Evolutionary conservation across 192 early-diverging fungal species (phyloP), one percentile per base, ranked within the genome.

Genomic region (Coemansia sp.): DNA sequence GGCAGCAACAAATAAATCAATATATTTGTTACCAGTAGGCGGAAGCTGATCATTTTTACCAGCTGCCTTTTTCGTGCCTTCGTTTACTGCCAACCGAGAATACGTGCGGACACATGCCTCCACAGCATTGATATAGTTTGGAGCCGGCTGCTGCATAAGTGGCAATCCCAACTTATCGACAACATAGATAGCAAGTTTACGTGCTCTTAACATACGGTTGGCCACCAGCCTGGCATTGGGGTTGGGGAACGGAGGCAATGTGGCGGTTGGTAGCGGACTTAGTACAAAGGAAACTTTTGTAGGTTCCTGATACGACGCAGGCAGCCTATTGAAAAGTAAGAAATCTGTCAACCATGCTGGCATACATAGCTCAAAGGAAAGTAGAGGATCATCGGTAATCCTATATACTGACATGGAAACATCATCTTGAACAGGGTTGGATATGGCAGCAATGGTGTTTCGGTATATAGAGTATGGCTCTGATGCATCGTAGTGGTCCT

Each of bases 281-380:
- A 97, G 64, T 9, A 88, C 55, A 80, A 99, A 97, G 0, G 84
- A 84, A 7, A 99, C 55, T 66, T 97, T 96, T 28, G 81, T 61
- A 1, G 83, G 63, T 42, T 96, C 94, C 63, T 88, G 90, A 41
- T 62, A 54, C 3, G 87, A 79, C 5, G 78, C 76, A 20, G 73
- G 73, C 35, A 70, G 32, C n/a, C 80, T 83, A 45, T 86, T 86
- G 71, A 88, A 67, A 11, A 94, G 76, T 26, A 97, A 57, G 46
- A 87, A 85, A n/a, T 92, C 87, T 1, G 84, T 64, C 25, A 97
- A 62, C 96, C 96, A 99, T 17, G 73, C 57, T 1, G 94, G 96
- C 28, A 93, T 80, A 10, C 80, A 77, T 45, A 87, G 72, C 28
- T 89, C 80, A 45, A 97, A 62, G 15, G 67, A 71, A n/a, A 71